These are phyloP conservation scores for Xylaria multiplex DNA, from an alignment of 2,329 filamentous ascomycete genomes.

Conservation along the genomic window DNA sequence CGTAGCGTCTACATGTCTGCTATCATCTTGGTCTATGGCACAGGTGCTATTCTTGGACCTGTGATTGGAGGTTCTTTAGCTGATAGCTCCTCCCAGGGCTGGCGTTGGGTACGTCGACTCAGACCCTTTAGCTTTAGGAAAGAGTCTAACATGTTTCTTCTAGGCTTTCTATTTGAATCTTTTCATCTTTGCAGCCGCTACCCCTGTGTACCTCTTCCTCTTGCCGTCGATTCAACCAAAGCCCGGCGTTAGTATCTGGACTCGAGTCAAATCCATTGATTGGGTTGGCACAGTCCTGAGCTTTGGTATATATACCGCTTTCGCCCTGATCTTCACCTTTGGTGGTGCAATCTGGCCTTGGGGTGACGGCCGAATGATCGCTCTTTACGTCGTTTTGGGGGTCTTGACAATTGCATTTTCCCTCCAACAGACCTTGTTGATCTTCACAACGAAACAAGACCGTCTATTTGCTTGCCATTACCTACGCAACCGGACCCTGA, in stretches of 20 bases:
- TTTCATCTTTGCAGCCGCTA: conserved; percentile 53
- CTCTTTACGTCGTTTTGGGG: conserved; percentile 56
- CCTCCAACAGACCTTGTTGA: conserved; percentile 55
- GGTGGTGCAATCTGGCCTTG: conserved; percentile 60
- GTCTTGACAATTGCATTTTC: conserved; percentile 54
- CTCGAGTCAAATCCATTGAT: conserved; percentile 51
- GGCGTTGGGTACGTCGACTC: neutral
- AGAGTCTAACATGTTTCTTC: neutral
- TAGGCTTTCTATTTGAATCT: conserved; percentile 17
- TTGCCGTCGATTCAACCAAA: conserved; percentile 42
- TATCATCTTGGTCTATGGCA: conserved; percentile 48
- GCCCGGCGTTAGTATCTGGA: conserved; percentile 45
- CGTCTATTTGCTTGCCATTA: conserved; percentile 59
- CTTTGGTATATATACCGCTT: conserved; percentile 50
- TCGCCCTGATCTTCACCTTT: conserved; percentile 60
- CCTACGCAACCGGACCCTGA: conserved; percentile 48
- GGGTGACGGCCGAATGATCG: conserved; percentile 57
- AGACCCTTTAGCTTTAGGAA: too few species aligned
- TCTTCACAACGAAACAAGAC: conserved; percentile 52
- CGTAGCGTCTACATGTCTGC: conserved; percentile 45
- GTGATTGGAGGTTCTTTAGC: conserved; percentile 56
- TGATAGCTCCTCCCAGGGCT: conserved; percentile 3
- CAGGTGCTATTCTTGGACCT: conserved; percentile 53
- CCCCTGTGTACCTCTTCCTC: conserved; percentile 49
- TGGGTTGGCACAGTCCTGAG: conserved; percentile 57